Conservation (phyloP, 208 protist species). For the Tritrichomonas foetus region DNA sequence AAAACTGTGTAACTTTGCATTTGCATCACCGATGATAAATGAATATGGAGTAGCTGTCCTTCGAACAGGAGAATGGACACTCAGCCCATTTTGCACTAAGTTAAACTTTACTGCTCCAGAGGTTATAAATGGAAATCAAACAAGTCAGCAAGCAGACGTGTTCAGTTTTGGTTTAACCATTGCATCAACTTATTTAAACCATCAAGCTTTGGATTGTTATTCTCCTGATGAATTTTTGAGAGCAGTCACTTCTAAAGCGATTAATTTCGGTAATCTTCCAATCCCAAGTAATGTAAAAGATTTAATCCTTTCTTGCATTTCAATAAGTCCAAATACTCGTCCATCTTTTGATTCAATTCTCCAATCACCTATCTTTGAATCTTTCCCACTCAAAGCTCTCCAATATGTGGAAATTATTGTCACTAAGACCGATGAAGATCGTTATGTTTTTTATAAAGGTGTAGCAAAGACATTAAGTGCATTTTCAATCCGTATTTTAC, state of each 20-base stretch:
- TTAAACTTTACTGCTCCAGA: not conserved
- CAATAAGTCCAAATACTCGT: not conserved
- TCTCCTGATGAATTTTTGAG: too few relatives aligned
- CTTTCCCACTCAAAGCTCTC: not conserved
- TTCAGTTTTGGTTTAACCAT: not conserved
- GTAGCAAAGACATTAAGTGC: not conserved
- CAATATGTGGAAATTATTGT: not conserved
- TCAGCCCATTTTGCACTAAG: too few relatives aligned
- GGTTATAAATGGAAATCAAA: not conserved
- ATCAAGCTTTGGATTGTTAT: too few relatives aligned
- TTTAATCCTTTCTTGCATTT: not conserved
- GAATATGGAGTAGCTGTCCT: not conserved
- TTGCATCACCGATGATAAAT: slow-evolving; percentile 4
- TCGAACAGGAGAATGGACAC: too few relatives aligned
- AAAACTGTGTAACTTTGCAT: not conserved
- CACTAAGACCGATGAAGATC: not conserved
- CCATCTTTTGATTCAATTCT: not conserved
- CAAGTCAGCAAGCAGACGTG: not conserved
- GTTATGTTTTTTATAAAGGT: not conserved
- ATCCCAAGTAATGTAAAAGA: too few relatives aligned
- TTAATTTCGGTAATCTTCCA: too few relatives aligned
- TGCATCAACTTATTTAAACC: too few relatives aligned
- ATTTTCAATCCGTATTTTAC: not conserved
- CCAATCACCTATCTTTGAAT: not conserved
- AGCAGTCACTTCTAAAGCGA: too few relatives aligned